phyloP scores from a whole-genome alignment of 2,329 filamentous ascomycete species.

The Aspergillus calidoustus region DNA sequence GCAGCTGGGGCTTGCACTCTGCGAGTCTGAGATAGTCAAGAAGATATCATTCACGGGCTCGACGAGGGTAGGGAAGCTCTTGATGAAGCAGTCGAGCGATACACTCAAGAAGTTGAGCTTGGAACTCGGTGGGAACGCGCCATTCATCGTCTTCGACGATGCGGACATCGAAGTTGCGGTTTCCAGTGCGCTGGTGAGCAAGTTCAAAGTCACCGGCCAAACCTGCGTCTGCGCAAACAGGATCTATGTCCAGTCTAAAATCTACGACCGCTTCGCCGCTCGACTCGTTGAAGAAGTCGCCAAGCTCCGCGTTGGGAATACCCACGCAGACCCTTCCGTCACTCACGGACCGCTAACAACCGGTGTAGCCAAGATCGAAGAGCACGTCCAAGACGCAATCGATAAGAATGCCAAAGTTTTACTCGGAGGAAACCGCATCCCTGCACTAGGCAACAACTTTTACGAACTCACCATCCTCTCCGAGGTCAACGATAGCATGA shows the following conservation, averaged over 20 bases:
- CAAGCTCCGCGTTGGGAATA: slow-evolving; percentile 4
- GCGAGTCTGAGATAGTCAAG: slow-evolving; percentile 62
- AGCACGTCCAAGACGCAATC: neutral
- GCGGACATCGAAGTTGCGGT: slow-evolving; percentile 77
- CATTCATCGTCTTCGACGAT: slow-evolving; percentile 94
- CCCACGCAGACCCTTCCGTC: neutral
- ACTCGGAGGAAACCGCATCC: slow-evolving; percentile 53
- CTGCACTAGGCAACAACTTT: slow-evolving; percentile 78
- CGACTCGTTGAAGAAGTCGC: slow-evolving; percentile 54
- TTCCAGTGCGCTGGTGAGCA: slow-evolving; percentile 75
- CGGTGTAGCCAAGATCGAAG: neutral
- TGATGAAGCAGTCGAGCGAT: slow-evolving; percentile 83
- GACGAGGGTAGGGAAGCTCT: slow-evolving; percentile 66
- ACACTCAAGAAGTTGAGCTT: slow-evolving; percentile 83
- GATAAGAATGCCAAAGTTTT: neutral
- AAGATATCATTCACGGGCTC: slow-evolving; percentile 93
- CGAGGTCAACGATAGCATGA: slow-evolving; percentile 80
- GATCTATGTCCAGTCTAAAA: slow-evolving; percentile 52
- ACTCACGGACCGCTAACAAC: slow-evolving; percentile 5
- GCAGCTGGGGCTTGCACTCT: slow-evolving; percentile 62
- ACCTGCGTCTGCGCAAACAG: slow-evolving; percentile 81
- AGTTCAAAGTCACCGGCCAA: slow-evolving; percentile 91
- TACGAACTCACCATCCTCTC: slow-evolving; percentile 85
- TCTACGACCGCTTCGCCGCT: slow-evolving; percentile 55
- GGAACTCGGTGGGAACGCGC: slow-evolving; percentile 90